phyloP scores from a whole-genome alignment of 1,284 basidiomycete species.

The Trametes versicolor region DNA sequence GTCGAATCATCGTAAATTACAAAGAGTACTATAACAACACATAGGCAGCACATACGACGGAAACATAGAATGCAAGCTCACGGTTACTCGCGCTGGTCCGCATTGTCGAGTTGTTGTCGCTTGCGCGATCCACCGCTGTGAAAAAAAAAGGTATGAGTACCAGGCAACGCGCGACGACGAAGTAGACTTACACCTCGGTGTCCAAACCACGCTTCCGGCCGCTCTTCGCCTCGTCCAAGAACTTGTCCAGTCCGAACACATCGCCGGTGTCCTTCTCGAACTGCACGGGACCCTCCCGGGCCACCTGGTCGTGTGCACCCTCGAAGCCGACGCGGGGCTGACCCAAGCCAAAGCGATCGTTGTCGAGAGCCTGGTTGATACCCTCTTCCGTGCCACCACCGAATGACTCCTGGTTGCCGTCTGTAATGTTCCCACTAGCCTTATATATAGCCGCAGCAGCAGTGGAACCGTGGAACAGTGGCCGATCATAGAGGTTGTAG shows the following conservation, averaged over 20 bases:
- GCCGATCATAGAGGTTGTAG: constrained; percentile 95
- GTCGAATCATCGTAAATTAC: constrained; percentile 26
- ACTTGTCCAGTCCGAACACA: constrained; percentile 98
- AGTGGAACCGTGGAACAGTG: constrained; percentile 94
- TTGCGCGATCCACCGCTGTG: constrained; percentile 71
- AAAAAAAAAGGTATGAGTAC: constrained; percentile 28
- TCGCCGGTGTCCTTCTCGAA: constrained; percentile 98
- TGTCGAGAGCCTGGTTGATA: constrained; percentile 88
- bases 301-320: constrained; percentile 85
- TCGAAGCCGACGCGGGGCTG: constrained; percentile 88
- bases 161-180: neutral
- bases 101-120: constrained; percentile 76
- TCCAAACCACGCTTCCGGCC: constrained; percentile 92
- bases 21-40: constrained; percentile 32
- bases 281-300: constrained; percentile 94
- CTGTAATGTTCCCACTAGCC: constrained; percentile 85
- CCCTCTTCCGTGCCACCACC: constrained; percentile 96
- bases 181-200: constrained; percentile 68
- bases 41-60: constrained; percentile 22
- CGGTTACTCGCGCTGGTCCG: constrained; percentile 60
- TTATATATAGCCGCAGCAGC: constrained; percentile 99
- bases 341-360: constrained; percentile 96
- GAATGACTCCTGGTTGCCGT: constrained; percentile 89
- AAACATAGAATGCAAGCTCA: neutral
- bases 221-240: constrained; percentile 96